Evolutionary conservation across 768 basidiomycete genomes (phyloP).

Genomic region (Lactarius indigo): DNA sequence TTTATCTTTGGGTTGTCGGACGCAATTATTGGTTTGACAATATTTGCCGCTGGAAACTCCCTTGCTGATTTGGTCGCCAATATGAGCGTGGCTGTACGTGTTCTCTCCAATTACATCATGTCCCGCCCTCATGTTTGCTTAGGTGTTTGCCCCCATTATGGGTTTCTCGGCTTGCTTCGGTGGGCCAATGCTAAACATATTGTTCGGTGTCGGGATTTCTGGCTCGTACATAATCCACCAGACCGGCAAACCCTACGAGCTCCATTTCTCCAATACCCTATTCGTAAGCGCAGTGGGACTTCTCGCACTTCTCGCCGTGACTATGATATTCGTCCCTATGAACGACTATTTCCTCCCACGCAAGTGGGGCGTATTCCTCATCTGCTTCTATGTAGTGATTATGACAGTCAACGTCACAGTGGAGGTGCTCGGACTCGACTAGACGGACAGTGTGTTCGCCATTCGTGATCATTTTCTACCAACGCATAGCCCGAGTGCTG

Average conservation of each 20-base stretch:
- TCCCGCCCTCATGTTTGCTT: background rate
- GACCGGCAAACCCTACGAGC: constrained; percentile 56
- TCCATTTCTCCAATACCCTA: constrained; percentile 79
- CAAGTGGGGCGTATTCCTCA: constrained; percentile 78
- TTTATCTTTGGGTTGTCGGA: constrained; percentile 94
- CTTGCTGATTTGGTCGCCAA: constrained; percentile 97
- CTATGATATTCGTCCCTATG: constrained; percentile 78
- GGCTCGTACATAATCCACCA: constrained; percentile 80
- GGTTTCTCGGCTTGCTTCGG: constrained; percentile 95
- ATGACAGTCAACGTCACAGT: constrained; percentile 80
- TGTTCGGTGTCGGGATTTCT: constrained; percentile 87
- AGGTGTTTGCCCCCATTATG: constrained; percentile 90
- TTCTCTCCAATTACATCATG: background rate
- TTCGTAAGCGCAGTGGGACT: constrained; percentile 81
- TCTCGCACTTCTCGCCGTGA: constrained; percentile 68
- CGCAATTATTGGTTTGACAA: constrained; percentile 93
- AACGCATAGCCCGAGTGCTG: background rate
- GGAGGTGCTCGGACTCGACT: constrained; percentile 46
- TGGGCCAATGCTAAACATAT: constrained; percentile 88
- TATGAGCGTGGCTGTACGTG: constrained; percentile 82
- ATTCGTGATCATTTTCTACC: background rate
- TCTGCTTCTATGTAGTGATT: constrained; percentile 65
- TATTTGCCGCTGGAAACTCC: constrained; percentile 96
- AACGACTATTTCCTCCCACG: constrained; percentile 80
- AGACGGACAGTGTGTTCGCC: constrained; percentile 8